Conservation (phyloP, 2,329 filamentous ascomycete species). For the Pseudocercospora cruenta region DNA sequence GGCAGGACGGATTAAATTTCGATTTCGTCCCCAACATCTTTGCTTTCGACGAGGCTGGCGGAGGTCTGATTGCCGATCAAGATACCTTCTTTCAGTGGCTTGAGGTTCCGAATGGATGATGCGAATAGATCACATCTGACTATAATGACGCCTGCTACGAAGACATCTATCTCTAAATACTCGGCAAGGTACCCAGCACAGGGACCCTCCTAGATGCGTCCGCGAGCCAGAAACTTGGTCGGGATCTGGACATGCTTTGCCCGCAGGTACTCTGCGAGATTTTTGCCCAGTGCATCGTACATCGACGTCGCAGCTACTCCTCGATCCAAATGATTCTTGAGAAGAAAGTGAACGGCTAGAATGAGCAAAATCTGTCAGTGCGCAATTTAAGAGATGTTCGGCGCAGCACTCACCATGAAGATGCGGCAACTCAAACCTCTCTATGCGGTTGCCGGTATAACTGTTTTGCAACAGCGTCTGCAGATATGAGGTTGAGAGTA, state of each 20-base stretch:
- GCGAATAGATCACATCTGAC: background rate
- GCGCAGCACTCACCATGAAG: background rate
- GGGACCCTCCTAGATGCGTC: slow-evolving; percentile 29
- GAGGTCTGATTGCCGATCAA: background rate
- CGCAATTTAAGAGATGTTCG: slow-evolving; percentile 27
- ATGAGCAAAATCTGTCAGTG: slow-evolving; percentile 39
- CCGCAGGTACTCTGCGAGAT: slow-evolving; percentile 39
- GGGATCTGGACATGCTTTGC: slow-evolving; percentile 37
- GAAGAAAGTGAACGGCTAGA: slow-evolving; percentile 40
- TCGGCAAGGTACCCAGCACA: background rate
- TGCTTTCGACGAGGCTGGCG: background rate
- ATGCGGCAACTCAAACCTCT: slow-evolving; percentile 12
- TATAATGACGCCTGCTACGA: background rate
- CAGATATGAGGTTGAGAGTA: slow-evolving; percentile 34
- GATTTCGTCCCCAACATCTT: background rate
- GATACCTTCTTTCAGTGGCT: background rate
- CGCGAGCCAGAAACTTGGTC: slow-evolving; percentile 35
- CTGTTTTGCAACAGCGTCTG: slow-evolving; percentile 37
- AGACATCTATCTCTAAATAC: background rate
- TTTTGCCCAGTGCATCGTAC: slow-evolving; percentile 40
- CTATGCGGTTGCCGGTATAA: slow-evolving; percentile 40
- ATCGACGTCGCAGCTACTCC: slow-evolving; percentile 37
- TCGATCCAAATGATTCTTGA: slow-evolving; percentile 40
- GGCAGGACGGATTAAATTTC: background rate
- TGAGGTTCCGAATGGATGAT: background rate